Conservation (phyloP, 1,284 basidiomycete species). For the Ustilago vetiveriae region DNA sequence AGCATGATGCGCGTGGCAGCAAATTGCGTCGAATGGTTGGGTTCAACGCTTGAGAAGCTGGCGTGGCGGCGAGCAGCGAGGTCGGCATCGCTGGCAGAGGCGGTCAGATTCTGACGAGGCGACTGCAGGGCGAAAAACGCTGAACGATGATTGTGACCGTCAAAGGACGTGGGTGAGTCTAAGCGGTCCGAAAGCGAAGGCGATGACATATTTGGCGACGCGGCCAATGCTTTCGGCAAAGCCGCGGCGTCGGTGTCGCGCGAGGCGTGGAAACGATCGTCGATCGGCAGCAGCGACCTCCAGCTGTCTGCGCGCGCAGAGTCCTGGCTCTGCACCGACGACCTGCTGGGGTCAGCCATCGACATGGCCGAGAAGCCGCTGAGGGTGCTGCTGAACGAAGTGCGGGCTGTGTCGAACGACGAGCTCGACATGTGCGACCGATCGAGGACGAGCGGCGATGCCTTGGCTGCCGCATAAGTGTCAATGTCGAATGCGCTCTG, state of each 20-base stretch:
- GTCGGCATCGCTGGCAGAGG: not conserved
- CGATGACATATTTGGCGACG: constrained; percentile 23
- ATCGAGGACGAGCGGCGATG: constrained; percentile 11
- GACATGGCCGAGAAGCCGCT: constrained; percentile 49
- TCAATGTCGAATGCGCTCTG: constrained; percentile 19
- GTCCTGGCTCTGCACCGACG: constrained; percentile 9
- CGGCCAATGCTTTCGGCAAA: not conserved
- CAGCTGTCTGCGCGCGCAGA: constrained; percentile 36
- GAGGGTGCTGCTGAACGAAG: constrained; percentile 41
- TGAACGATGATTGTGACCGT: constrained; percentile 28
- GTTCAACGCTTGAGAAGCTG: constrained; percentile 49
- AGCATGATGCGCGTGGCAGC: constrained; percentile 23
- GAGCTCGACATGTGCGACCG: constrained; percentile 23
- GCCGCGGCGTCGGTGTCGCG: constrained; percentile 1
- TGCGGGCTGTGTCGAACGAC: constrained; percentile 31
- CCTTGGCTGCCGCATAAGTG: constrained; percentile 24
- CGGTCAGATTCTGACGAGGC: not conserved
- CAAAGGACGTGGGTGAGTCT: constrained; percentile 25
- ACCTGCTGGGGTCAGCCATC: constrained; percentile 16
- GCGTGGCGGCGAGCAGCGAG: constrained; percentile 38
- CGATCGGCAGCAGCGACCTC: constrained; percentile 42
- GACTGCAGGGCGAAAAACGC: constrained; percentile 29
- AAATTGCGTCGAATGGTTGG: constrained; percentile 23
- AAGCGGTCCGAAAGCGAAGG: constrained; percentile 30
- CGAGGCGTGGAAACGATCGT: constrained; percentile 37